Evolutionary conservation across 768 basidiomycete genomes (phyloP).

Genomic region (Aureoboletus auriporus): DNA sequence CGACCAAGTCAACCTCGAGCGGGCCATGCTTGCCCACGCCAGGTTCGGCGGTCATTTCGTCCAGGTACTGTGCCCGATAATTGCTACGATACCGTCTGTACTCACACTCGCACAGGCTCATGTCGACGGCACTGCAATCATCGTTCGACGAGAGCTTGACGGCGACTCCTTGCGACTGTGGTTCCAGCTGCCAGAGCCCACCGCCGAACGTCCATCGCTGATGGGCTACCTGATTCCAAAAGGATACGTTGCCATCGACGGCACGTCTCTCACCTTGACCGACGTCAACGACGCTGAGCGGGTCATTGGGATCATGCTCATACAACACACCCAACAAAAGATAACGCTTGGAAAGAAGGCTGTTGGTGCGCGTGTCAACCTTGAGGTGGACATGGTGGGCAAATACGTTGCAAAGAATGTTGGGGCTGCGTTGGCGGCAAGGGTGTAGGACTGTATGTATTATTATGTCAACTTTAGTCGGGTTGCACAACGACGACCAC

Average conservation of each 20-base stretch:
- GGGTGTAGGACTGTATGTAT: not conserved
- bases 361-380: slow-evolving; percentile 81
- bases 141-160: slow-evolving; percentile 62
- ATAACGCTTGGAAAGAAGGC: slow-evolving; percentile 75
- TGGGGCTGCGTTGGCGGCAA: slow-evolving; percentile 53
- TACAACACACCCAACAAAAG: slow-evolving; percentile 88
- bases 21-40: slow-evolving; percentile 89
- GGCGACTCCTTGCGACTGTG: slow-evolving; percentile 85
- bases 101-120: slow-evolving; percentile 65
- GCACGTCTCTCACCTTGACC: slow-evolving; percentile 89
- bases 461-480: slow-evolving; percentile 2
- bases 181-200: slow-evolving; percentile 70
- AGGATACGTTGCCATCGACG: slow-evolving; percentile 93
- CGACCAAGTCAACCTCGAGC: slow-evolving; percentile 85
- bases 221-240: slow-evolving; percentile 86
- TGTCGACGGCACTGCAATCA: slow-evolving; percentile 83
- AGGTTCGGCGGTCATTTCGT: slow-evolving; percentile 98
- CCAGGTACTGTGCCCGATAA: slow-evolving; percentile 55
- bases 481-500: slow-evolving; percentile 5
- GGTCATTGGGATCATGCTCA: slow-evolving; percentile 89
- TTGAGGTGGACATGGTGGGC: slow-evolving; percentile 94
- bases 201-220: slow-evolving; percentile 55
- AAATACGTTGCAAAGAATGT: slow-evolving; percentile 91
- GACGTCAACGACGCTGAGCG: slow-evolving; percentile 58
- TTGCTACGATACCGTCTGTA: not conserved